Evolutionary conservation across 1,284 basidiomycete genomes (phyloP), one percentile per base, ranked within the genome.

Genomic region (Singerocomus rubriflavus): DNA sequence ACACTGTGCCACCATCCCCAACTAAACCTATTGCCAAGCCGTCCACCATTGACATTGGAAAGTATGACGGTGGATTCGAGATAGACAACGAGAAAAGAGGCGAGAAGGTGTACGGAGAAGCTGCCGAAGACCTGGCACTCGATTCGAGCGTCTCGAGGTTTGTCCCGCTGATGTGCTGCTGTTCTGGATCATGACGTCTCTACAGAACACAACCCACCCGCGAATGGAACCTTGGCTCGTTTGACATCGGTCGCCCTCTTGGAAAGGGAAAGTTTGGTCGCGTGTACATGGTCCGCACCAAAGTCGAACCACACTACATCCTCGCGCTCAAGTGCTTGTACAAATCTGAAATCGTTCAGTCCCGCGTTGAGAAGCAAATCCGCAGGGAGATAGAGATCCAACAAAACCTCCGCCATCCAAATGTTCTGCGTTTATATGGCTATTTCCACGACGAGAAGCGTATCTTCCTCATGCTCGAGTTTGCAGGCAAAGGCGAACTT

Each of bases 261-360:
- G 97, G 97, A 27, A 98, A 99, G 69, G 97, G 97, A 53, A 98
- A 98, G 73, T 99, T 99, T 62, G 97, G 97, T 0, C 90, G 94
- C 0, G 97, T 99, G 26, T 99, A 99, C 77, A 94, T 99, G 84
- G 94, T 97, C 36, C 85, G 96, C 45, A 99, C 97, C 4, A 94
- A 93, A 65, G 70, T 76, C 50, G 81, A 87, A 55, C 91, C 92
- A 0, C 83, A 85, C 55, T 99, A 94, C 75, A 97, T 98, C 64
- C 84, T 99, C 60, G 97, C 96, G 9, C 84, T 99, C 71, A 99
- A 99, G 73, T 95, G 92, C 59, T 78, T 98, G 52, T 97, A 98
- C 80, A 99, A 99, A 75, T 88, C 90, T 47, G 96, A 99, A 72
- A 88, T 98, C 61, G 82, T 98, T 50, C 80, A 89, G 61, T 85